Conservation (phyloP, 441 rosid species). For the Melastoma candidum region DNA sequence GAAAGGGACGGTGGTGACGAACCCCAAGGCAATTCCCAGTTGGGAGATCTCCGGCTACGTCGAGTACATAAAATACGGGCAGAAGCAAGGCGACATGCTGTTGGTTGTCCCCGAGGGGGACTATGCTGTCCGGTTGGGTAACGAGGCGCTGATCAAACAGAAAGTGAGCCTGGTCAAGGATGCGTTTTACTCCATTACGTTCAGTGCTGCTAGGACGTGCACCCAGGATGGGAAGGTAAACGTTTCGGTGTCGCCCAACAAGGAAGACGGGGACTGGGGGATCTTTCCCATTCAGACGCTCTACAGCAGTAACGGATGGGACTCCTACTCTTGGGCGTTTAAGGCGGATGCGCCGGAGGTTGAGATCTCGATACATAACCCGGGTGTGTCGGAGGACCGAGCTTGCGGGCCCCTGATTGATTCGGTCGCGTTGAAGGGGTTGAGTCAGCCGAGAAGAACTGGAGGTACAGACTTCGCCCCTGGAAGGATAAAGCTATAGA, state of each 20-base stretch:
- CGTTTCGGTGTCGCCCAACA: slow-evolving; percentile 5
- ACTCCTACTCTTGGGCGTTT: slow-evolving; percentile 6
- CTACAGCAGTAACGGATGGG: slow-evolving; percentile 9
- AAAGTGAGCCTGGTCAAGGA: slow-evolving; percentile 1
- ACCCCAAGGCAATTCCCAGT: neutral
- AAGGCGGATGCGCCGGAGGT: neutral
- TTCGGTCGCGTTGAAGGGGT: neutral
- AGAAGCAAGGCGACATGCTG: slow-evolving; percentile 6
- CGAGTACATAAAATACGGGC: slow-evolving; percentile 8
- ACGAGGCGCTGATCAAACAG: slow-evolving; percentile 2
- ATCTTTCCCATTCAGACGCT: slow-evolving; percentile 7
- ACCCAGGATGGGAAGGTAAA: slow-evolving; percentile 1
- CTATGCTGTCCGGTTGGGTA: slow-evolving; percentile 4
- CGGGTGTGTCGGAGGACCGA: neutral
- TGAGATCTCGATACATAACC: slow-evolving; percentile 7
- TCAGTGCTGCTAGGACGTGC: neutral
- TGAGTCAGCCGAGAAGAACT: slow-evolving; percentile 1
- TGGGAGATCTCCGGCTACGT: slow-evolving; percentile 7
- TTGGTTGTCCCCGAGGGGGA: slow-evolving; percentile 1
- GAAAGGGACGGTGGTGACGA: neutral
- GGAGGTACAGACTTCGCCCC: neutral
- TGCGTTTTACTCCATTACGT: slow-evolving; percentile 4
- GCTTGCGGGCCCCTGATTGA: slow-evolving; percentile 7
- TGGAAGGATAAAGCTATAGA: too few relatives aligned
- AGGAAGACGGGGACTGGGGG: slow-evolving; percentile 2